These are phyloP conservation scores for Maudiozyma serrabonitensis DNA, from an alignment of 805 yeast species.

Conservation along the genomic window DNA sequence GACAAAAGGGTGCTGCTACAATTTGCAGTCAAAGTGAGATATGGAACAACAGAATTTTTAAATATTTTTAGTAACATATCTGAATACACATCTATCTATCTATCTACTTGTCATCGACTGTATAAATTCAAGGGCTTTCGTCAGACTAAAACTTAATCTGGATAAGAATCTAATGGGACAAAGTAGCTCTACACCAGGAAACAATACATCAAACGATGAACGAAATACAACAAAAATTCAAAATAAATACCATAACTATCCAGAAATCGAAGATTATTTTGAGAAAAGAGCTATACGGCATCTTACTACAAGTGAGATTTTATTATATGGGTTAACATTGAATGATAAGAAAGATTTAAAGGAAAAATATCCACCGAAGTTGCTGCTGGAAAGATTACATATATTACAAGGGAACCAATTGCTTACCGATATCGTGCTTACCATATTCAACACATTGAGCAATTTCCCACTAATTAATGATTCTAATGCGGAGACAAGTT, in stretches of 20 bases:
- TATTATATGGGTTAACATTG: slow-evolving; percentile 17
- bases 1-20: no score
- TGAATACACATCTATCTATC: no score
- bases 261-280: slow-evolving; percentile 10
- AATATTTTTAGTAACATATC: no score
- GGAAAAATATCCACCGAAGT: slow-evolving; percentile 19
- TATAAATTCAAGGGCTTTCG: no score
- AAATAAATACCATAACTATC: background rate
- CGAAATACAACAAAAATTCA: background rate
- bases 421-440: slow-evolving; percentile 31
- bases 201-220: background rate
- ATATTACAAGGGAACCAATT: slow-evolving; percentile 29
- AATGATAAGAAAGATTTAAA: slow-evolving; percentile 15
- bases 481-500: slow-evolving; percentile 26
- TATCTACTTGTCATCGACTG: no score
- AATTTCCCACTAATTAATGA: slow-evolving; percentile 41
- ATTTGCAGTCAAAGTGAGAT: no score
- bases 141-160: no score
- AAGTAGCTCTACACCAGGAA: background rate
- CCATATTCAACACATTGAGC: slow-evolving; percentile 35
- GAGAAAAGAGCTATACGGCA: slow-evolving; percentile 11
- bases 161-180: background rate
- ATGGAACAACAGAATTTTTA: no score
- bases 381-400: slow-evolving; percentile 28
- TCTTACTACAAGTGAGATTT: slow-evolving; percentile 17